phyloP scores from a whole-genome alignment of 2,329 filamentous ascomycete genomes.

The Epichloe brachyelytri region DNA sequence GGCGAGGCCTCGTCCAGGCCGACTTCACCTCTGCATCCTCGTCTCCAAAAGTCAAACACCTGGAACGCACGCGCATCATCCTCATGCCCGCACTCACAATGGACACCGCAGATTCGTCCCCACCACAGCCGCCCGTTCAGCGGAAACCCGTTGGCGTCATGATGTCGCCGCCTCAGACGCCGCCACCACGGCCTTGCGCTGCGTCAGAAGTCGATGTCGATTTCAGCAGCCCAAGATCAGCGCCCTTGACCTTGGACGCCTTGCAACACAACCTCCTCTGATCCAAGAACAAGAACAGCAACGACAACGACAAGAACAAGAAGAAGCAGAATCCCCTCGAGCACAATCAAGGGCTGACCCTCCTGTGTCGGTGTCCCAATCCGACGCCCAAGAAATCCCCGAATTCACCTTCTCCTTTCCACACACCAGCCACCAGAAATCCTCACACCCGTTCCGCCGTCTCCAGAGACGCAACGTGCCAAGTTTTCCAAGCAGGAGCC shows the following conservation, averaged over 20 bases:
- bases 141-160: constrained; percentile 13
- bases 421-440: constrained; percentile 14
- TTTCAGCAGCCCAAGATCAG: background rate
- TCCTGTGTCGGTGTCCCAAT: constrained; percentile 5
- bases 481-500: constrained; percentile 12
- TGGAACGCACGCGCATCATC: constrained; percentile 25
- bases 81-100: constrained; percentile 26
- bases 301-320: background rate
- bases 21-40: constrained; percentile 11
- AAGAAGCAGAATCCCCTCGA: background rate
- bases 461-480: constrained; percentile 15
- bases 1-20: constrained; percentile 6
- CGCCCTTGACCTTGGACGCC: constrained; percentile 5
- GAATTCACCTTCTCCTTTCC: constrained; percentile 11
- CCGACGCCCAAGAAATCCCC: constrained; percentile 9
- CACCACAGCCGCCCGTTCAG: constrained; percentile 8
- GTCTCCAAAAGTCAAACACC: constrained; percentile 20
- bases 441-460: constrained; percentile 17
- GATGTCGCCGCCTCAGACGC: constrained; percentile 7
- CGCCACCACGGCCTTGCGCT: constrained; percentile 10
- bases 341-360: background rate
- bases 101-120: constrained; percentile 16
- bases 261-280: background rate
- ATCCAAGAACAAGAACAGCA: background rate
- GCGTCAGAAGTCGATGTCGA: constrained; percentile 6